Percentiles rank a stretch among this genome's conserved stretches.
These are phyloP conservation scores for Diaporthe sp. DNA, from an alignment of 2,329 filamentous ascomycete genomes.

Conservation along the genomic window DNA sequence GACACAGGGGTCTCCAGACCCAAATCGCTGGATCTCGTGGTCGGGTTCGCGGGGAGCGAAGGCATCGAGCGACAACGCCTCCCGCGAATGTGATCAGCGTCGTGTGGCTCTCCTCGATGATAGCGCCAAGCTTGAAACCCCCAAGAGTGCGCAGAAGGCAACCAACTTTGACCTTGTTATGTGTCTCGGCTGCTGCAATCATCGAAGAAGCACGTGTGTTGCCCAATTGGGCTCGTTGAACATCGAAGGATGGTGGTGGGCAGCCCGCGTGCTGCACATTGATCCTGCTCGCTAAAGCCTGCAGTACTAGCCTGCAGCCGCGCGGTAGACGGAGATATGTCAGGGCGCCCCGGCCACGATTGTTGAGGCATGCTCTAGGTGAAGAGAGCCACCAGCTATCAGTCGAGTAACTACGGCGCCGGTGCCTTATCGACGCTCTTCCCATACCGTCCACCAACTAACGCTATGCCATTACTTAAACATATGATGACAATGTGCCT, in stretches of 20 bases:
- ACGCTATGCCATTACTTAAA: not conserved
- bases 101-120: slow-evolving; percentile 16
- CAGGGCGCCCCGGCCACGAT: not conserved
- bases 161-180: slow-evolving; percentile 1
- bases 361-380: not conserved
- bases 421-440: not conserved
- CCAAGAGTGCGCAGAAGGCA: not conserved
- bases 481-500: not conserved
- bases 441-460: not conserved
- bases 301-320: slow-evolving; percentile 14
- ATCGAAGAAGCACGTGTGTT: slow-evolving; percentile 3
- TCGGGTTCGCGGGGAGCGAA: slow-evolving; percentile 5
- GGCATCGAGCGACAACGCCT: slow-evolving; percentile 17
- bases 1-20: slow-evolving; percentile 31
- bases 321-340: slow-evolving; percentile 14
- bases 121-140: slow-evolving; percentile 15
- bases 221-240: slow-evolving; percentile 11
- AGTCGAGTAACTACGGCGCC: not conserved
- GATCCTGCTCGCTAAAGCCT: slow-evolving; percentile 21
- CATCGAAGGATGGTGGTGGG: slow-evolving; percentile 5
- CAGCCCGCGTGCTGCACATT: slow-evolving; percentile 2
- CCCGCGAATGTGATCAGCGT: slow-evolving; percentile 19
- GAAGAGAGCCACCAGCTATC: not conserved
- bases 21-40: slow-evolving; percentile 31
- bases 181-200: slow-evolving; percentile 8